Percentiles rank a stretch among this genome's conserved stretches.
Conservation (phyloP, 202 grass and related monocot genomes). For the Panicum hallii region DNA sequence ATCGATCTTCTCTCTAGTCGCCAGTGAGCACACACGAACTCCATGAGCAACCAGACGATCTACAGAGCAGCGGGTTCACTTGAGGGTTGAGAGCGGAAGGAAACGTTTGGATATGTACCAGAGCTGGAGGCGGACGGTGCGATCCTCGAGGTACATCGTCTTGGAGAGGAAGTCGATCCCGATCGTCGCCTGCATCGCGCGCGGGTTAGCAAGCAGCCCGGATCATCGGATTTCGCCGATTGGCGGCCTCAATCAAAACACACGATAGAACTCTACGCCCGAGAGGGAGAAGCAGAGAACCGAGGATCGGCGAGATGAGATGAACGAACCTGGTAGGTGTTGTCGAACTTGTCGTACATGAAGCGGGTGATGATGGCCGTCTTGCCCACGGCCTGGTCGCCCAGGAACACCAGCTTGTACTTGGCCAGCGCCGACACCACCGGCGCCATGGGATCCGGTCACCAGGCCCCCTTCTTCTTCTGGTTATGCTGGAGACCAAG, state of each 20-base stretch:
- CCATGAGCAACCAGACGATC: neutral
- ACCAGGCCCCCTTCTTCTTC: neutral
- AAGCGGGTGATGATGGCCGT: constrained; percentile 89
- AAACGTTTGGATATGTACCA: constrained; percentile 45
- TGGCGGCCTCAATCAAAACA: neutral
- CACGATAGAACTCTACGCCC: neutral
- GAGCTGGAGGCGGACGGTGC: constrained; percentile 74
- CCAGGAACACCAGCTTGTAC: constrained; percentile 90
- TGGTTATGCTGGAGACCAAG: neutral
- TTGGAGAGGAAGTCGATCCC: constrained; percentile 91
- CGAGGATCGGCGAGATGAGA: neutral
- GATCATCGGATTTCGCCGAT: neutral
- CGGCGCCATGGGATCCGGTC: constrained; percentile 44
- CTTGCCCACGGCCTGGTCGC: constrained; percentile 84
- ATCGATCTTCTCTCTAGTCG: neutral
- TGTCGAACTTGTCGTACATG: constrained; percentile 96
- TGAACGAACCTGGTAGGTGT: constrained; percentile 68
- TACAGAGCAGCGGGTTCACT: neutral
- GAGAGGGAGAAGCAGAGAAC: neutral
- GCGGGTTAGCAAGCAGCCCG: neutral
- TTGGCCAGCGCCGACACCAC: constrained; percentile 79
- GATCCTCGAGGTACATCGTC: constrained; percentile 91
- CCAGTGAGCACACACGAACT: neutral
- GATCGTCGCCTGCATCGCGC: constrained; percentile 67
- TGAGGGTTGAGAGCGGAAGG: neutral